A percentile compares a stretch with the other conserved stretches of the same genome.
These are phyloP conservation scores for Leccinum rimulosum DNA, from an alignment of 768 basidiomycete genomes.

Conservation along the genomic window DNA sequence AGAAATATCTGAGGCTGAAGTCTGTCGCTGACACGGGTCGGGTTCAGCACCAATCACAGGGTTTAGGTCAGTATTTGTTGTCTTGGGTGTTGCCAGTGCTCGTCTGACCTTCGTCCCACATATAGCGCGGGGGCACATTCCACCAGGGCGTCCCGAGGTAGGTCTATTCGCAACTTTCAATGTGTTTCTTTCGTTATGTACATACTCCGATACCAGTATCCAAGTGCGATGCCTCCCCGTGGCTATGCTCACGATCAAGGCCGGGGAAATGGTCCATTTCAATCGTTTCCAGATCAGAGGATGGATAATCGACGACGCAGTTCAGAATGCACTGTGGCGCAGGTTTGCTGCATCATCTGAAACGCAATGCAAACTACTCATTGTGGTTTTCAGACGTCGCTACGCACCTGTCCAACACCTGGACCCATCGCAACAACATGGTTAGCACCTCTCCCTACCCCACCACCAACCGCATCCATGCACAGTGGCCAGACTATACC, in stretches of 20 bases:
- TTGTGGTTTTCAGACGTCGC: not conserved
- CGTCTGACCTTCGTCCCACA: not conserved
- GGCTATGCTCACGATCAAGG: not conserved
- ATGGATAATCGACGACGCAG: slow-evolving; percentile 9
- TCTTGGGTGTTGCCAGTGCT: not conserved
- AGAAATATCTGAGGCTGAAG: slow-evolving; percentile 23
- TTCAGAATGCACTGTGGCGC: slow-evolving; percentile 16
- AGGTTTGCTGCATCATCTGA: slow-evolving; percentile 16
- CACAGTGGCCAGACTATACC: slow-evolving; percentile 8
- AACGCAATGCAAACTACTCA: not conserved
- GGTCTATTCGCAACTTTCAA: not conserved
- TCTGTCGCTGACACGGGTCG: slow-evolving; percentile 2
- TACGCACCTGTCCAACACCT: slow-evolving; percentile 8
- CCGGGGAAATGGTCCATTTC: slow-evolving; percentile 6
- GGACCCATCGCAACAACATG: slow-evolving; percentile 15
- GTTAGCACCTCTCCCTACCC: slow-evolving; percentile 20
- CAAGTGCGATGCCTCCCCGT: slow-evolving; percentile 1
- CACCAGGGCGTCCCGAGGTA: slow-evolving; percentile 14
- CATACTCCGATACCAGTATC: not conserved
- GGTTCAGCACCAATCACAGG: slow-evolving; percentile 11
- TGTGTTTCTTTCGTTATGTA: not conserved
- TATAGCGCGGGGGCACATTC: slow-evolving; percentile 4
- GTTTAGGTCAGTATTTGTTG: slow-evolving; percentile 3
- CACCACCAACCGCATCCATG: slow-evolving; percentile 14
- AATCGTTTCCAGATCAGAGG: slow-evolving; percentile 5